phyloP scores from a whole-genome alignment of 2,329 filamentous ascomycete species.

The Pseudogymnoascus sp. region DNA sequence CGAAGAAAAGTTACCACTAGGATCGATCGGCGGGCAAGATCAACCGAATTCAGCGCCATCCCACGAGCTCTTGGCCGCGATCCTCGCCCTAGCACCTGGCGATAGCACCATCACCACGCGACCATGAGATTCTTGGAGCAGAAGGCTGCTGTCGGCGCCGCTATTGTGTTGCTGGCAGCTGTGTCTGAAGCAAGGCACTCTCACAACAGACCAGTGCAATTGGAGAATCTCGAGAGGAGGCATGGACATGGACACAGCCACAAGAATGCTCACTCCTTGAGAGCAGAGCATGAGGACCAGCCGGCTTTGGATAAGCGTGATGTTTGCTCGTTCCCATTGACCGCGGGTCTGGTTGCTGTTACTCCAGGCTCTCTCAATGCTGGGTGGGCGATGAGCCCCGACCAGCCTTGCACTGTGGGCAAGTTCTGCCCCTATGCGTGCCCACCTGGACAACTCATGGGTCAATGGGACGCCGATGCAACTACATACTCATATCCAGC shows the following conservation, averaged over 20 bases:
- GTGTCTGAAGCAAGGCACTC: conserved; percentile 22
- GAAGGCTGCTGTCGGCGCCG: conserved; percentile 41
- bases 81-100: background rate
- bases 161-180: conserved; percentile 36
- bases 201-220: conserved; percentile 18
- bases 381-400: conserved; percentile 73
- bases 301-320: conserved; percentile 21
- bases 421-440: conserved; percentile 71
- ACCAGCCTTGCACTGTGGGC: conserved; percentile 58
- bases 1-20: background rate
- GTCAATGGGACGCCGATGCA: conserved; percentile 67
- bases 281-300: conserved; percentile 15
- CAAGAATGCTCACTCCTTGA: conserved; percentile 19
- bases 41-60: background rate
- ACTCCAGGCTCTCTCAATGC: conserved; percentile 56
- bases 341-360: conserved; percentile 58
- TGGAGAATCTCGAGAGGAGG: conserved; percentile 21
- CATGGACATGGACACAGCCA: conserved; percentile 17
- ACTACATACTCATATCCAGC: conserved; percentile 56
- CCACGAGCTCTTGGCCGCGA: background rate
- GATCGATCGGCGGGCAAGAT: background rate
- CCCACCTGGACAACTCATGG: conserved; percentile 64
- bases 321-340: conserved; percentile 56
- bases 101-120: conserved; percentile 10
- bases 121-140: conserved; percentile 47